Evolutionary conservation across 768 basidiomycete species (phyloP), one percentile per base, ranked within the genome.

Genomic region (Myochromella boudieri): DNA sequence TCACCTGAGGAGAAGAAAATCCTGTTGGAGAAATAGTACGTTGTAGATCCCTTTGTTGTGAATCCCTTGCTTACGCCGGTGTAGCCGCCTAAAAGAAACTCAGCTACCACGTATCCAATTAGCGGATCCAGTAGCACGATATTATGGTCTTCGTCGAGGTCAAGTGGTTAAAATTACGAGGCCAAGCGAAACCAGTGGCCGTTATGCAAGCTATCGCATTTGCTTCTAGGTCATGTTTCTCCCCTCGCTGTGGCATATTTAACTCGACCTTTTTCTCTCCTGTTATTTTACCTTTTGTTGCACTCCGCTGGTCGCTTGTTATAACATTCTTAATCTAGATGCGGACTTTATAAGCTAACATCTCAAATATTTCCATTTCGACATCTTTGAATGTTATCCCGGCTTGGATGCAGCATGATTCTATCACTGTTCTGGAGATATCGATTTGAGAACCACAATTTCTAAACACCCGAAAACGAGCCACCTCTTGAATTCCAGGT

Each of bases 101-200:
- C 97, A 99, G 61, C 76, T 99, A 46, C 97, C 97, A 38, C 90
- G 97, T 18, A 98, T 99, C 53, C 95, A 97, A 69, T 68, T 97
- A 33, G 84, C 87, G 21, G 97, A 99, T 67, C 97, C 97, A 8
- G 95, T 99, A n/a, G 93, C 97, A 32, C 83, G 95, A 49, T 98
- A 99, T 67, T 99, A 97, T 71, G 97, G 97, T 42, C 81, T 99
- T 47, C 80, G 84, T 58, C 82, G 97, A 40, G 95, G 95, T 21
- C 92, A 95, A 65, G 97, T 99, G 37, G 97, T 99, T 68, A 97
- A 97, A 75, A 98, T 99, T 59, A 97, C 89, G 49, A 76, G 97
- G 59, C 91, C 94, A 21, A 94, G 91, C 68, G 97, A 98, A 75
- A 99, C 97, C 14, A 91, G 88, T 53, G 95, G 95, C 41, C 82